phyloP scores from a whole-genome alignment of 1,284 basidiomycete species.

The Sparassis latifolia region DNA sequence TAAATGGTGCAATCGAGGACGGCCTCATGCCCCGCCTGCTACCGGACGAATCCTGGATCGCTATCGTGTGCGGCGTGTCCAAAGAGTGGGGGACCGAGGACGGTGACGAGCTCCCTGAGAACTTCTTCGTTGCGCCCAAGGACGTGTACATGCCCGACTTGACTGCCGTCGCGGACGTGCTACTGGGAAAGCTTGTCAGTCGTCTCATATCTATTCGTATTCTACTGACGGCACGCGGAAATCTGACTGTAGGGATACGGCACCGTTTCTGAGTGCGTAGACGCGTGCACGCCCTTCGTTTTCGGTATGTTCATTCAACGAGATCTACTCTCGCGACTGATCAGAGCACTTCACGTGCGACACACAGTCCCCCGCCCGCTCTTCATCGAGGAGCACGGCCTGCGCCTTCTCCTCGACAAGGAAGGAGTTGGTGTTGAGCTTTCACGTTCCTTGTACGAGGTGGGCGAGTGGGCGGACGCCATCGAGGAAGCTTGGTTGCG shows the following conservation, averaged over 20 bases:
- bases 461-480: slow-evolving; percentile 58
- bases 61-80: slow-evolving; percentile 68
- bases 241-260: slow-evolving; percentile 51
- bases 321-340: slow-evolving; percentile 1
- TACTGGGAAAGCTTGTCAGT: slow-evolving; percentile 68
- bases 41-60: slow-evolving; percentile 68
- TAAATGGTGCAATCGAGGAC: slow-evolving; percentile 3
- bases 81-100: slow-evolving; percentile 46
- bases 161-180: slow-evolving; percentile 66
- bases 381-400: slow-evolving; percentile 74
- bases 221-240: neutral
- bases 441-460: slow-evolving; percentile 54
- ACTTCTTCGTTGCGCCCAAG: slow-evolving; percentile 69
- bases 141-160: slow-evolving; percentile 79
- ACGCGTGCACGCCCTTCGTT: slow-evolving; percentile 66
- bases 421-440: slow-evolving; percentile 65
- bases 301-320: slow-evolving; percentile 41
- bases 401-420: slow-evolving; percentile 52
- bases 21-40: slow-evolving; percentile 36
- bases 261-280: slow-evolving; percentile 67
- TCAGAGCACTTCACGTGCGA: neutral
- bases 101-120: slow-evolving; percentile 47
- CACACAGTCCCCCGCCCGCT: slow-evolving; percentile 63
- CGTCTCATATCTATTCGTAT: neutral
- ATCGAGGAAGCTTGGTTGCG: slow-evolving; percentile 49